These are phyloP conservation scores for Massarina eburnea DNA, from an alignment of 2,329 filamentous ascomycete species.

Conservation along the genomic window DNA sequence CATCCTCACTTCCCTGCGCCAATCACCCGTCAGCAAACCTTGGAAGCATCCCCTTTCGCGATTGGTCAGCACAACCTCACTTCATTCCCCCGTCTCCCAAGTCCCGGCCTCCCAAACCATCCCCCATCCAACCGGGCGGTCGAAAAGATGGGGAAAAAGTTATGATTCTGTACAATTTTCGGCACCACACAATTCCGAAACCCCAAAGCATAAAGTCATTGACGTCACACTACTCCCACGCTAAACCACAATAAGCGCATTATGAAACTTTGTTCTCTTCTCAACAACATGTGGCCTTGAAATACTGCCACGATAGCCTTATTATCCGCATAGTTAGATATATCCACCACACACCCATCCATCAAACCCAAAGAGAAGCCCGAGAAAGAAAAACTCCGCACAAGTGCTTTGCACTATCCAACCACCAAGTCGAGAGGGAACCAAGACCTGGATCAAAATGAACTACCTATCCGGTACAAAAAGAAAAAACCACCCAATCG, in stretches of 20 bases:
- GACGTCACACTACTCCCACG: conserved; percentile 23
- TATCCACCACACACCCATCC: too few relatives aligned
- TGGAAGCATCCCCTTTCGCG: background rate
- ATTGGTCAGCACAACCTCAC: conserved; percentile 4
- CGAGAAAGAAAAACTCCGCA: too few relatives aligned
- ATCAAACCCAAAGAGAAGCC: too few relatives aligned
- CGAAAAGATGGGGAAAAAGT: background rate
- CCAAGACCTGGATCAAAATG: conserved; percentile 19
- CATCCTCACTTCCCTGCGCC: too few relatives aligned
- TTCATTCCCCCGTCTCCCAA: background rate
- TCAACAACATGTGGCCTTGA: conserved; percentile 20
- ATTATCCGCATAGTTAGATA: too few relatives aligned
- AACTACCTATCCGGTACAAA: conserved; percentile 35
- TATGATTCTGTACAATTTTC: background rate
- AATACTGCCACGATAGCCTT: conserved; percentile 16
- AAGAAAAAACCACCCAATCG: background rate
- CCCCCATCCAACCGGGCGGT: background rate
- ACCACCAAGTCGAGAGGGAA: background rate
- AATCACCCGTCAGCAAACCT: background rate
- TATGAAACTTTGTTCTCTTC: conserved; percentile 19
- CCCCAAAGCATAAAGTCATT: conserved; percentile 13
- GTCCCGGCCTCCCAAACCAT: background rate
- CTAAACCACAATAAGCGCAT: conserved; percentile 21
- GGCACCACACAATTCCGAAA: background rate
- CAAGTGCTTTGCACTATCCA: background rate